Base-by-base conservation (phyloP, 192 early-diverging fungal species). In the Coemansia sp. region DNA sequence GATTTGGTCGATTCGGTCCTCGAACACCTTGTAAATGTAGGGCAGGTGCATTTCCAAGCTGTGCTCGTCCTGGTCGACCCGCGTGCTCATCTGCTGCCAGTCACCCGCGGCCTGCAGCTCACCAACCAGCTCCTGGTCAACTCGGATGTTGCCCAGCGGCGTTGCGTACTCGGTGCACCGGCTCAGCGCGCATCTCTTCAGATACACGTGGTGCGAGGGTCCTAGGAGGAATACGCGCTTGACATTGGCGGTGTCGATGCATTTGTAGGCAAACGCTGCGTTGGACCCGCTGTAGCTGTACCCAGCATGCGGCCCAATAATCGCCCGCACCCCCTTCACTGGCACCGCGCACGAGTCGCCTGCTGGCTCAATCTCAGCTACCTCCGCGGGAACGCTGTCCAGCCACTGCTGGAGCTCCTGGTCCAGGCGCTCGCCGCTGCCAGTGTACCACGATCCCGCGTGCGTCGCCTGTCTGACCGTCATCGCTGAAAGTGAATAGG, bases 41-140 rank as follows among this genome's bases (percentile, higher is more conserved):
- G 95, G 95, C 47, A 97, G 60, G 56, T 98, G 94, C 93, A 98
- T 92, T 62, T 97, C 96, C 58, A 99, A 83, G 64, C 91, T 94
- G 64, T 99, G 96, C 63, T 99, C 96, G 34, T 90, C 85, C 59
- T 97, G 91, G 57, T 99, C 96, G 5, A 75, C 80, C 9, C 62
- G 31, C 8, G 60, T 53, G 19, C 53, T 75, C 91, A 97, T 92
- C 30, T 53, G 44, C 5, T 53, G 42, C 77, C 94, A 97, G 11
- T 39, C 51, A 28, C 43, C 49, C 0, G 86, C 89, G 26, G 76
- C 61, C 32, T 62, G 38, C 17, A 97, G 78, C 42, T 86, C 85
- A 6, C 60, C 75, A 10, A 87, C 81, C 8, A 83, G 22, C 17
- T 66, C 49, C 17, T 31, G 52, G 60, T 98, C 90, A 6, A 97